These are phyloP conservation scores for Hypsizygus ulmarius DNA, from an alignment of 1,284 basidiomycete species.

Conservation along the genomic window DNA sequence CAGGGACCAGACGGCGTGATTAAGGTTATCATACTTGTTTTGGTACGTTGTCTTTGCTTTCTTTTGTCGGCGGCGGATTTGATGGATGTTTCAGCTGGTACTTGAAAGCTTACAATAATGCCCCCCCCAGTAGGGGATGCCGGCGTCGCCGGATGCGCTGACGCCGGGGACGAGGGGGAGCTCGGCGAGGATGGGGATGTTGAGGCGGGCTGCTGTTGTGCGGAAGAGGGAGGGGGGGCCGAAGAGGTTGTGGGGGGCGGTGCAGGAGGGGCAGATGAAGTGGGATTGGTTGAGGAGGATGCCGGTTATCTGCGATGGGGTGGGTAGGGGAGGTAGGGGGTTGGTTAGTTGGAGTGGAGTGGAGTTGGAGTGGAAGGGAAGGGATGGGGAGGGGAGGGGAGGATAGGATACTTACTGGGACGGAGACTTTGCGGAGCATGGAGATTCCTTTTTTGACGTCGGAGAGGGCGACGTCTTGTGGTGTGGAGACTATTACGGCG, in stretches of 20 bases:
- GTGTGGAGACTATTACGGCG: slow-evolving; percentile 91
- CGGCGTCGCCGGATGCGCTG: slow-evolving; percentile 74
- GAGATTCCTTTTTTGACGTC: slow-evolving; percentile 93
- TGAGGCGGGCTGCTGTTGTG: slow-evolving; percentile 58
- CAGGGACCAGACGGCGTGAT: too few relatives aligned
- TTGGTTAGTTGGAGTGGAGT: too few relatives aligned
- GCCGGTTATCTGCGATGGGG: slow-evolving; percentile 72
- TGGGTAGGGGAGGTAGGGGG: neutral
- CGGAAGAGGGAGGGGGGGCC: slow-evolving; percentile 72
- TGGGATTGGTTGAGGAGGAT: slow-evolving; percentile 90
- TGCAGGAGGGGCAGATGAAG: slow-evolving; percentile 82
- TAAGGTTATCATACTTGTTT: too few relatives aligned
- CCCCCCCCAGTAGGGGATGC: slow-evolving; percentile 64
- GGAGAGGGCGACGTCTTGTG: slow-evolving; percentile 90
- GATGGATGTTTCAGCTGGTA: too few relatives aligned
- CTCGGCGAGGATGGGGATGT: slow-evolving; percentile 75
- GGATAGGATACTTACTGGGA: slow-evolving; percentile 62
- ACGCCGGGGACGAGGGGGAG: slow-evolving; percentile 82
- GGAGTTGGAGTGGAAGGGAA: too few relatives aligned
- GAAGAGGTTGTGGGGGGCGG: slow-evolving; percentile 74
- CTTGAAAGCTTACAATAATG: too few relatives aligned
- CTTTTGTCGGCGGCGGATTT: too few relatives aligned
- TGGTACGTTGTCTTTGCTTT: too few relatives aligned
- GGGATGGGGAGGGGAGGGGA: neutral
- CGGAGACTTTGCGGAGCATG: slow-evolving; percentile 89